These are phyloP conservation scores for Myxozyma udenii DNA, from an alignment of 805 yeast genomes.

Conservation along the genomic window DNA sequence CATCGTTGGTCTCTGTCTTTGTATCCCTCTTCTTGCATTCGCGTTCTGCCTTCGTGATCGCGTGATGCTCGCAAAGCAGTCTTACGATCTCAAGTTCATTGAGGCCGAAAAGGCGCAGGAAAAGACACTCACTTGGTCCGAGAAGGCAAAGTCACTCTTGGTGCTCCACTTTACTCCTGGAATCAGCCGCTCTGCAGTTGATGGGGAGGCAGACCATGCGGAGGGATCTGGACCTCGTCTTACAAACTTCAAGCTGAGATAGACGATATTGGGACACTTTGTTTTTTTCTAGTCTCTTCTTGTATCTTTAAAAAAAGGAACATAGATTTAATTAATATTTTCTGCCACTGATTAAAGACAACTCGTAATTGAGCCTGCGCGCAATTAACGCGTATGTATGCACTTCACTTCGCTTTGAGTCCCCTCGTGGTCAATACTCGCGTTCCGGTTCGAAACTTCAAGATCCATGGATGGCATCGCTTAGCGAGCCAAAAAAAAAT, in stretches of 20 bases:
- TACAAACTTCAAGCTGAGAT: background rate
- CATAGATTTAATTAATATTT: no score
- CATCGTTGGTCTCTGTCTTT: conserved; percentile 53
- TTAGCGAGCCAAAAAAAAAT: no score
- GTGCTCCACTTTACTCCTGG: background rate
- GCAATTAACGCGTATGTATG: no score
- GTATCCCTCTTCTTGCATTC: conserved; percentile 50
- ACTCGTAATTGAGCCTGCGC: no score
- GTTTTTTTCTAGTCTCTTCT: no score
- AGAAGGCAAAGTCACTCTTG: background rate
- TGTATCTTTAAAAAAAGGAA: no score
- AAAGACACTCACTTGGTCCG: background rate
- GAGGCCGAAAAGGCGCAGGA: conserved; percentile 11
- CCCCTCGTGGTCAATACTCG: no score
- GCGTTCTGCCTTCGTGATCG: conserved; percentile 56
- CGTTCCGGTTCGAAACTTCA: no score
- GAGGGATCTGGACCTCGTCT: background rate
- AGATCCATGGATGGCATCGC: no score
- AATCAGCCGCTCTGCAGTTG: background rate
- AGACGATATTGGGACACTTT: no score
- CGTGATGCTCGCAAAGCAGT: conserved; percentile 36
- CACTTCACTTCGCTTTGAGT: no score
- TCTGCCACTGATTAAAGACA: no score
- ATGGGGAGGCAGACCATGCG: background rate
- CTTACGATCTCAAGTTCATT: conserved; percentile 6